A percentile compares a stretch with the other conserved stretches of the same genome.
These are phyloP conservation scores for Fusarium foetens DNA, from an alignment of 2,329 filamentous ascomycete species.

Conservation along the genomic window DNA sequence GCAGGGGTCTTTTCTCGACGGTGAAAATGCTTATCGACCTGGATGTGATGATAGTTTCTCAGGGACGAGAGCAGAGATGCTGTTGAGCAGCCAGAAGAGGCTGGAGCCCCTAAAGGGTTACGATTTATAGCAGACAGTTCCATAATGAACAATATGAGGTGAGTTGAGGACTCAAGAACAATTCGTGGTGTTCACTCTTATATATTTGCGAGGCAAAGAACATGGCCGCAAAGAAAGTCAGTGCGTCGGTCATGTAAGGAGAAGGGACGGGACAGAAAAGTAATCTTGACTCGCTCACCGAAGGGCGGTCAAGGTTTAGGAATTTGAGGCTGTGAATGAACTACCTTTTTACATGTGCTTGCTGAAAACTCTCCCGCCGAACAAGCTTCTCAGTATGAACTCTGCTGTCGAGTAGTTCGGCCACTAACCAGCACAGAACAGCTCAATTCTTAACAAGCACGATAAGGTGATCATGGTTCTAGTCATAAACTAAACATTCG, in stretches of 20 bases:
- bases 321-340: constrained; percentile 3
- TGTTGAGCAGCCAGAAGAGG: constrained; percentile 22
- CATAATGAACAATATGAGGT: constrained; percentile 26
- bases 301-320: constrained; percentile 26
- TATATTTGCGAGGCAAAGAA: not conserved
- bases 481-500: not conserved
- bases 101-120: constrained; percentile 12
- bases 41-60: constrained; percentile 10
- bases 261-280: not conserved
- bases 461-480: constrained; percentile 19
- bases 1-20: not conserved
- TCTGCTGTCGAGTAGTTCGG: not conserved
- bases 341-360: constrained; percentile 9
- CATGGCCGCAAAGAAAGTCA: not conserved
- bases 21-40: constrained; percentile 1
- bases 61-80: not conserved
- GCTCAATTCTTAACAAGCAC: not conserved
- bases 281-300: constrained; percentile 12
- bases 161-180: constrained; percentile 10
- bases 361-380: constrained; percentile 1
- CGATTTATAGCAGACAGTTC: constrained; percentile 26
- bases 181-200: constrained; percentile 4
- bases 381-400: not conserved
- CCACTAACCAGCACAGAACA: not conserved
- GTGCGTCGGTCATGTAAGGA: constrained; percentile 5